Conservation (phyloP, 352 stramenopile genomes). For the Pythium sukuiense region DNA sequence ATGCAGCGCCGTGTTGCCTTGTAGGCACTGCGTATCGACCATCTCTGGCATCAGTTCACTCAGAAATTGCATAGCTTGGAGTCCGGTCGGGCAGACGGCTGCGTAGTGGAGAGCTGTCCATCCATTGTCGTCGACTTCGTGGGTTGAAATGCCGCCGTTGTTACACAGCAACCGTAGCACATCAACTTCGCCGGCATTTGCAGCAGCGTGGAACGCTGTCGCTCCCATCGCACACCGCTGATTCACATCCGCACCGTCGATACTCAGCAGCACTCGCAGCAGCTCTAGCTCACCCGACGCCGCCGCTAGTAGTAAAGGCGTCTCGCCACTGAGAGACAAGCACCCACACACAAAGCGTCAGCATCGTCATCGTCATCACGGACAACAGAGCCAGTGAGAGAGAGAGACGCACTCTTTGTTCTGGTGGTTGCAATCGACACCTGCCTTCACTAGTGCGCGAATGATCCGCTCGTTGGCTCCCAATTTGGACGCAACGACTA, state of each 20-base stretch:
- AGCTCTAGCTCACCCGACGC: slow-evolving; percentile 48
- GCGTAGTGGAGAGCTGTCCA: slow-evolving; percentile 71
- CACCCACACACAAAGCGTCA: neutral
- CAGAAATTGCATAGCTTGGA: slow-evolving; percentile 51
- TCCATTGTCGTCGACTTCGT: slow-evolving; percentile 45
- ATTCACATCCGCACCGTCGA: slow-evolving; percentile 38
- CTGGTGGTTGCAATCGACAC: slow-evolving; percentile 45
- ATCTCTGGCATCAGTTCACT: slow-evolving; percentile 50
- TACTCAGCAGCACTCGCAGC: slow-evolving; percentile 30
- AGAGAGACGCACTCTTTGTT: slow-evolving; percentile 51
- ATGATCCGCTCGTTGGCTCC: slow-evolving; percentile 34
- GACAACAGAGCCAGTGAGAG: no score
- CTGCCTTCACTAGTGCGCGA: slow-evolving; percentile 31
- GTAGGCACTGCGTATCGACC: slow-evolving; percentile 44
- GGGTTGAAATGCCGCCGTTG: slow-evolving; percentile 32
- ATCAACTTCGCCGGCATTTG: slow-evolving; percentile 53
- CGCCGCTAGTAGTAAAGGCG: slow-evolving; percentile 49
- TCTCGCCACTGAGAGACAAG: slow-evolving; percentile 38
- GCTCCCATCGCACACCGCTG: slow-evolving; percentile 44
- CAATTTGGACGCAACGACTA: slow-evolving; percentile 46
- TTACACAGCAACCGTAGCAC: slow-evolving; percentile 53
- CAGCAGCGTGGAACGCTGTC: slow-evolving; percentile 57
- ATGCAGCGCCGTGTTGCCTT: slow-evolving; percentile 68
- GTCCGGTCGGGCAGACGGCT: slow-evolving; percentile 38
- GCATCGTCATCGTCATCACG: neutral